phyloP scores from a whole-genome alignment of 2,329 filamentous ascomycete species.

The Aspergillus awamori region DNA sequence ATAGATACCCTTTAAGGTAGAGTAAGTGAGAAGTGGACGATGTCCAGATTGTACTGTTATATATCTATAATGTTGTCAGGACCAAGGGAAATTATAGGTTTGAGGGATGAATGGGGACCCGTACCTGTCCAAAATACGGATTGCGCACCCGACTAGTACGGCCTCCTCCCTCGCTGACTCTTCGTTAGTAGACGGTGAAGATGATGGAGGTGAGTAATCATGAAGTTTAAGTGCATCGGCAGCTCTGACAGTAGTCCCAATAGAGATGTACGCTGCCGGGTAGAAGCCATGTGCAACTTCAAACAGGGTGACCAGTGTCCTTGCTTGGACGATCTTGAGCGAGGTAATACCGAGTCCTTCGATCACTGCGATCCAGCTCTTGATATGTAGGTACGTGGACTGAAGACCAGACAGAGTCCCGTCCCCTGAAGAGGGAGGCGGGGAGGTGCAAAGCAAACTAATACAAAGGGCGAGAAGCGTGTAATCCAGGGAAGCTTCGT shows the following conservation, averaged over 20 bases:
- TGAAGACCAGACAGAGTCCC: background rate
- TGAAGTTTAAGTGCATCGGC: background rate
- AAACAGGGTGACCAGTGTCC: background rate
- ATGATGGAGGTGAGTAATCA: background rate
- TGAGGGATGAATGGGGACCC: background rate
- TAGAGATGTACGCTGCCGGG: conserved; percentile 1
- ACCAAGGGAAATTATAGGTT: background rate
- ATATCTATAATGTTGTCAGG: background rate
- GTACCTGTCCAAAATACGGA: conserved; percentile 1
- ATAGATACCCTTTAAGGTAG: background rate
- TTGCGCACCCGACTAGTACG: background rate
- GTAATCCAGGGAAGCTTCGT: background rate
- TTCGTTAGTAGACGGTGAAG: background rate
- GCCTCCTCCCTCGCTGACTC: background rate
- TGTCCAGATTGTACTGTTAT: background rate
- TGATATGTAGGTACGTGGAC: background rate
- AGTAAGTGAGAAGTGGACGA: background rate
- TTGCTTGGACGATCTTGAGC: background rate
- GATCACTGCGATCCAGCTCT: conserved; percentile 1
- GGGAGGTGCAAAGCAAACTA: background rate
- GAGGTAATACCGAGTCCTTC: background rate
- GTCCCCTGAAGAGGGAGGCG: background rate
- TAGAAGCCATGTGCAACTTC: conserved; percentile 3
- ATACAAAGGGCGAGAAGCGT: conserved; percentile 1
- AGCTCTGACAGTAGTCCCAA: background rate